A percentile compares a stretch with the other conserved stretches of the same genome.
Conservation (phyloP, 176 grass and related monocot genomes). For the Alloteropsis semialata region DNA sequence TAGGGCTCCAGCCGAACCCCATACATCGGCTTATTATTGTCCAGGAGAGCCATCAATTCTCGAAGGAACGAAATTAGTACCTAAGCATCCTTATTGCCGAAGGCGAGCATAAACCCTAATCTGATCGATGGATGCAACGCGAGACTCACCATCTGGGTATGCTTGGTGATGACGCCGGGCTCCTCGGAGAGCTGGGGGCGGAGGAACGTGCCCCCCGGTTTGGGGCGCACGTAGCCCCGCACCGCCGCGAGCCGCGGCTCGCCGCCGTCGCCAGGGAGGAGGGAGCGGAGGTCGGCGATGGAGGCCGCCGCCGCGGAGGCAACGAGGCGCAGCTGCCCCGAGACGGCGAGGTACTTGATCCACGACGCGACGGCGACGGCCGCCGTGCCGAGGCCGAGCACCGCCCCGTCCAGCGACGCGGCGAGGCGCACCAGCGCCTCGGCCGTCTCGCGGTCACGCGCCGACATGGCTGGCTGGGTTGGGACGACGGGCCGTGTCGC, state of each 20-base stretch:
- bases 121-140: background rate
- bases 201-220: conserved; percentile 35
- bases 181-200: conserved; percentile 51
- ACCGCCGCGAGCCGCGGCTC: conserved; percentile 42
- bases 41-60: conserved; percentile 1
- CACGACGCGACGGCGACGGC: conserved; percentile 56
- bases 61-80: background rate
- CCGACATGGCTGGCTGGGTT: conserved; percentile 50
- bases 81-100: background rate
- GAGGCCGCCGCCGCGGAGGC: conserved; percentile 41
- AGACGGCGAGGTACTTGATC: conserved; percentile 62
- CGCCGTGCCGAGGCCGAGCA: conserved; percentile 70
- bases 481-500: no score
- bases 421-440: conserved; percentile 59
- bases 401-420: conserved; percentile 70
- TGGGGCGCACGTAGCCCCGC: conserved; percentile 55
- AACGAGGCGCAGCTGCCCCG: conserved; percentile 64
- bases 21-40: background rate
- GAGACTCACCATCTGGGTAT: conserved; percentile 64
- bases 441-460: conserved; percentile 64
- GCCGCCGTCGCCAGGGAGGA: conserved; percentile 28
- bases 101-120: conserved; percentile 16
- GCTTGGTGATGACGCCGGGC: conserved; percentile 47
- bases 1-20: background rate
- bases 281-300: conserved; percentile 56